Evolutionary conservation across 2,329 filamentous ascomycete species (phyloP), one percentile per base, ranked within the genome.

Genomic region (Fusarium globosum): DNA sequence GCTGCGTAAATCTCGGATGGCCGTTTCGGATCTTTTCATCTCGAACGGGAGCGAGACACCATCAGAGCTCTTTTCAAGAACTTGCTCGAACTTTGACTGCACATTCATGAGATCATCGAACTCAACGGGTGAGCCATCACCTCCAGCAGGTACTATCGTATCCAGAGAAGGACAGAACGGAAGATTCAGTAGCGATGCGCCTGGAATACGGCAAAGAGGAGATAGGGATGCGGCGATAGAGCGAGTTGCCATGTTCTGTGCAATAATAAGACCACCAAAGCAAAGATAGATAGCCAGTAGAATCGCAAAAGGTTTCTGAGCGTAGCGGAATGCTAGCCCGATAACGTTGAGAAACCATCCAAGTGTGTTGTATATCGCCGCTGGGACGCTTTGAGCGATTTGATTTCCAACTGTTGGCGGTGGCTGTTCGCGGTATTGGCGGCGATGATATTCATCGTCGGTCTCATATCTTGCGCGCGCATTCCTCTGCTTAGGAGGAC

Each of bases 11-110:
- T 95, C 93, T 45, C 93, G 89, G 41, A 96, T 91, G 2, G 92
- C 91, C 5, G 90, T 86, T 80, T 96, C 93, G 6, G 91, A 91
- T 15, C 90, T 88, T 83, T 94, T 95, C 90, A 96, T 95, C 75
- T 94, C 92, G 74, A 93, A 85, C 0, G 93, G 93, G 7, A 96
- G 83, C 3, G 89, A 90, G 4, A 91, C 89, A 3, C 91, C 89
- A 28, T 90, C 87, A 3, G 90, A 88, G 21, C 89, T 90, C 66
- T 90, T 89, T 73, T 93, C 89, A 8, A 96, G 83, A 2, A 96
- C 90, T 65, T 92, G 89, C 80, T 95, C 93, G 63, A 97, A 94
- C 35, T 91, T 88, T n/a, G 88, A 85, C 80, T 97, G 94, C 4
- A 93, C 89, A 23, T 86, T 86, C 85, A 96, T 92, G 28, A 97